A percentile compares a stretch with the other conserved stretches of the same genome.
Evolutionary conservation across 2,329 filamentous ascomycete species (phyloP).

Genomic region (Blastomyces percursus): DNA sequence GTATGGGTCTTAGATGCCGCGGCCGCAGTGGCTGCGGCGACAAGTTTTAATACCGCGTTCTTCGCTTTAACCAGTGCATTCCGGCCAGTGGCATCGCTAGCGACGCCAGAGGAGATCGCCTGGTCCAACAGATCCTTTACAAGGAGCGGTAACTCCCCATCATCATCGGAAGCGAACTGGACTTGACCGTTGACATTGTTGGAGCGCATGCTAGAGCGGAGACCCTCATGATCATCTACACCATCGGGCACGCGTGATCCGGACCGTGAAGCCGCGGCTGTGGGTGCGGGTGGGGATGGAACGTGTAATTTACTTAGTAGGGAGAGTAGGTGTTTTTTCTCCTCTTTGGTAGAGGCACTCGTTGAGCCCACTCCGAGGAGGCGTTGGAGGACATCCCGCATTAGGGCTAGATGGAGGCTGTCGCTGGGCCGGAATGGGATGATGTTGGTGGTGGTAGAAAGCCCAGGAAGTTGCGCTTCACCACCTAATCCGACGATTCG

Average conservation of each 20-base stretch:
- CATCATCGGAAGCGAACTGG: conserved; percentile 33
- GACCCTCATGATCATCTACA: conserved; percentile 50
- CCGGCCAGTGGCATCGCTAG: conserved; percentile 32
- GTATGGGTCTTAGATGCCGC: background rate
- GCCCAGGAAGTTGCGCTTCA: conserved; percentile 43
- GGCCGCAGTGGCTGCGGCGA: conserved; percentile 10
- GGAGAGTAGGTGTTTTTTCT: conserved; percentile 68
- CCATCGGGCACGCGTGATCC: conserved; percentile 41
- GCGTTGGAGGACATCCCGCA: conserved; percentile 64
- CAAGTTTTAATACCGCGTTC: conserved; percentile 33
- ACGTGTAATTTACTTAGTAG: conserved; percentile 77
- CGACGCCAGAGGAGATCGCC: conserved; percentile 39
- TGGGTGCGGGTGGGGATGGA: conserved; percentile 48
- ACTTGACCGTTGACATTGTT: conserved; percentile 18
- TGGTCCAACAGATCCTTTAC: conserved; percentile 50
- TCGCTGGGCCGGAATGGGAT: conserved; percentile 49
- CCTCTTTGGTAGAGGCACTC: conserved; percentile 48
- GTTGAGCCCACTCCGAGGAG: conserved; percentile 43
- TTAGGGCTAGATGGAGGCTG: conserved; percentile 70
- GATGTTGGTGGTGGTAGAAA: conserved; percentile 4
- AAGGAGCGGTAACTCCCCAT: conserved; percentile 43
- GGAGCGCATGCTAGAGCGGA: conserved; percentile 38
- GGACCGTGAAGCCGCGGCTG: conserved; percentile 41
- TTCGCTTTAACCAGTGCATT: conserved; percentile 39
- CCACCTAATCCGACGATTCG: conserved; percentile 56